Evolutionary conservation across 2,329 filamentous ascomycete species (phyloP), one percentile per base, ranked within the genome.

Genomic region (Magnaporthiopsis incrustans): DNA sequence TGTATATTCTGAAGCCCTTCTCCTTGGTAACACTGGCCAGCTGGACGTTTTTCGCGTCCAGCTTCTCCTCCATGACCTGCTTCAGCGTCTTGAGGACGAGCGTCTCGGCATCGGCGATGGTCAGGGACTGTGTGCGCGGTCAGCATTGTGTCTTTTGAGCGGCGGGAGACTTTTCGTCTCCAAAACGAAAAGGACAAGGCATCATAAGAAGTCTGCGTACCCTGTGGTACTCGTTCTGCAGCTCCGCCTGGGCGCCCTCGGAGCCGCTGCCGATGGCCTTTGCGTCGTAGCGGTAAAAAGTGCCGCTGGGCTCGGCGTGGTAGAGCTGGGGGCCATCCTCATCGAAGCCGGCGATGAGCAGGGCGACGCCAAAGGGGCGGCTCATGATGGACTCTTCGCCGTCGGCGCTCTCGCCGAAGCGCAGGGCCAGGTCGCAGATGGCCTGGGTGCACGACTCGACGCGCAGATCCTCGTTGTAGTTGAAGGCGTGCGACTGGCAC

Each of bases 11-110:
- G 85, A 99, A 99, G 64, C 95, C 95, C 79, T 91, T 94, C 70
- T 97, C 94, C 83, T 93, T 96, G 67, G 95, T 99, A 65, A 99
- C 95, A 75, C 94, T 98, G 63, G 95, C 95, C 70, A 99, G 79
- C 82, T 99, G 95, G 69, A 99, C 95, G 75, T 99, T 99, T 86
- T 99, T 99, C 68, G 92, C 86, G 76, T 99, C 95, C 66, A 99
- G 84, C 82, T 99, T 99, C 87, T 99, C 95, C 81, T 99, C 95
- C 95, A 99, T 99, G 70, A 99, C 95, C 81, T 99, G 95, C 85
- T 98, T 99, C 76, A 99, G 78, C 53, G 95, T 99, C 86, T 98
- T 98, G 73, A 99, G 82, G 62, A 97, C 93, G 69, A 99, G 81
- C 4, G 93, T 95, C 81, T 99, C 95, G 65, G 95, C 95, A 75